Percentiles rank a stretch among this genome's conserved stretches.
Conservation (phyloP, 1,139 yeast genomes). For the Suhomyces bolitotheri region DNA sequence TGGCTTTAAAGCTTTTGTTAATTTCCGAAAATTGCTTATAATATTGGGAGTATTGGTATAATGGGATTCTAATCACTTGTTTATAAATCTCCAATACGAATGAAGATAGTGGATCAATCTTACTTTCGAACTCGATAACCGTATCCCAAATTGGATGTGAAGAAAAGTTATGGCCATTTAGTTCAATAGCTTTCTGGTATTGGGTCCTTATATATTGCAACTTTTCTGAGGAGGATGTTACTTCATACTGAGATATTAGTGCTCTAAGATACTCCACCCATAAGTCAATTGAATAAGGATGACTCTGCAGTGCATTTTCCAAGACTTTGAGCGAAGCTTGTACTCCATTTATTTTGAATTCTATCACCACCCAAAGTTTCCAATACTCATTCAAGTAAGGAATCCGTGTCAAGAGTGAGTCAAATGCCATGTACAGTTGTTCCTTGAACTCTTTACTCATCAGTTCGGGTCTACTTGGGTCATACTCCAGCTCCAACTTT, state of each 20-base stretch:
- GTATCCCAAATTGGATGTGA: conserved; percentile 70
- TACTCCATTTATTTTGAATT: conserved; percentile 55
- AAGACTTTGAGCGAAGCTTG: conserved; percentile 49
- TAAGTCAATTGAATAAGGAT: conserved; percentile 59
- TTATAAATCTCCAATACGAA: conserved; percentile 38
- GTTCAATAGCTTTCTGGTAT: conserved; percentile 40
- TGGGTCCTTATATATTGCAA: conserved; percentile 32
- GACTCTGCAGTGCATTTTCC: conserved; percentile 46
- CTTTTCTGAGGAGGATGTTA: conserved; percentile 15
- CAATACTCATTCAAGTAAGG: conserved; percentile 63
- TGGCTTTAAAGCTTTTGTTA: conserved; percentile 33
- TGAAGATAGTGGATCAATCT: conserved; percentile 18
- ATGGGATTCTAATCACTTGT: conserved; percentile 52
- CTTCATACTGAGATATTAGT: conserved; percentile 35
- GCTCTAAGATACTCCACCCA: conserved; percentile 68
- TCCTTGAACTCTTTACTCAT: conserved; percentile 23
- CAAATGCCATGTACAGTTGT: conserved; percentile 13
- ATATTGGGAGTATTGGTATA: conserved; percentile 70
- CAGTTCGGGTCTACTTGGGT: conserved; percentile 13
- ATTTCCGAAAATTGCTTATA: conserved; percentile 51
- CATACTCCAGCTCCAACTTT: conserved; percentile 17
- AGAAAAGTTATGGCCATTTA: conserved; percentile 58
- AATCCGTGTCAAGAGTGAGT: conserved; percentile 43
- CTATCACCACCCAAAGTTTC: conserved; percentile 57
- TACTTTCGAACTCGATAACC: conserved; percentile 50